Evolutionary conservation across 371 early-diverging fungal species (phyloP).

Genomic region (Mortierella sp.): DNA sequence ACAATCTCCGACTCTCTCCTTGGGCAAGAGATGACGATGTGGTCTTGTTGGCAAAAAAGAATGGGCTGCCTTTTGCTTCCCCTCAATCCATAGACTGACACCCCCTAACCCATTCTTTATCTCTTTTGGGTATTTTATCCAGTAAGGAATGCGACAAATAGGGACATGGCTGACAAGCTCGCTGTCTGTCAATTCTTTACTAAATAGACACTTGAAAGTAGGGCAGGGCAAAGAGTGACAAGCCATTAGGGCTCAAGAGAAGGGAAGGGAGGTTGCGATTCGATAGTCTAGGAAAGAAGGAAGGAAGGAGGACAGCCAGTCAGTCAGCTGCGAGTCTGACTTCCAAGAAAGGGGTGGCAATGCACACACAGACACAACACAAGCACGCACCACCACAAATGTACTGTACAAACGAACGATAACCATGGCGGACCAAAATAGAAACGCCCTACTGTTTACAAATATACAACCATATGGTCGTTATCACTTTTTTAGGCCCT

Average conservation of each 20-base stretch:
- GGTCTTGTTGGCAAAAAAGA: neutral
- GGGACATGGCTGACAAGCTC: neutral
- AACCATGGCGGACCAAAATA: neutral
- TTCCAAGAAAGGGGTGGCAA: constrained; percentile 42
- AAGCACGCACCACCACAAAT: neutral
- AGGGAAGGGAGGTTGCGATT: neutral
- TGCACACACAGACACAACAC: constrained; percentile 7
- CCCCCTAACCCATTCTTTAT: neutral
- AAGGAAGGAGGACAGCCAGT: neutral
- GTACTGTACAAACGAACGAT: neutral
- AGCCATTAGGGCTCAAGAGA: neutral
- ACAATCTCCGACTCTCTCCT: neutral
- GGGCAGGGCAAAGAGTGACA: constrained; percentile 2
- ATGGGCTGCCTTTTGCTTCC: neutral
- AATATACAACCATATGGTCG: neutral
- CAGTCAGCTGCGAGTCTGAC: constrained; percentile 29
- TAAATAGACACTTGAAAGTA: neutral
- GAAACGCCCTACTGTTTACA: neutral
- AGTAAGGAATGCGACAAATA: constrained; percentile 5
- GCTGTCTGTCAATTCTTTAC: neutral
- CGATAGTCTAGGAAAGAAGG: neutral
- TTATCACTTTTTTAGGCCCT: neutral
- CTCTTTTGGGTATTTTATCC: neutral
- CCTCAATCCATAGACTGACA: neutral
- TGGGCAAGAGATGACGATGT: neutral